A percentile compares a stretch with the other conserved stretches of the same genome.
Conservation (phyloP, 257 asterid genomes). For the Plectranthus barbatus region DNA sequence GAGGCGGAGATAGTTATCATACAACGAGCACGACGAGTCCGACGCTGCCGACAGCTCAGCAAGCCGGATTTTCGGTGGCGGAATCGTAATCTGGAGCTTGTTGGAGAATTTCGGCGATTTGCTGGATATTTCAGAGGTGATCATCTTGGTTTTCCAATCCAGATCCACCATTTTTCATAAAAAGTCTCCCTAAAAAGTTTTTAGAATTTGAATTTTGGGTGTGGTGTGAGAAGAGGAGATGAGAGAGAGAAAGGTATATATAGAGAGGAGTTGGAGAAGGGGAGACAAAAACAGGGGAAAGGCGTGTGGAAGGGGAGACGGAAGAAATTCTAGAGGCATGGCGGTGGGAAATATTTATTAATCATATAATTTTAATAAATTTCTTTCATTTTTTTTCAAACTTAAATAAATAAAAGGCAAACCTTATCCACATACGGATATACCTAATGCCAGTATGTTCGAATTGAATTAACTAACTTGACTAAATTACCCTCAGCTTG, state of each 20-base stretch:
- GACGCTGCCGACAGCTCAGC: slow-evolving; percentile 58
- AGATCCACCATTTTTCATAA: slow-evolving; percentile 61
- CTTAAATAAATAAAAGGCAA: not conserved
- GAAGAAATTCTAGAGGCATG: slow-evolving; percentile 43
- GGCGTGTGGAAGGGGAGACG: slow-evolving; percentile 41
- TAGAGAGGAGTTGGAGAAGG: slow-evolving; percentile 27
- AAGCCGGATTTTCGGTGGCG: slow-evolving; percentile 33
- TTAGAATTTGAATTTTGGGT: not conserved
- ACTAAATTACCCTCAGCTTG: slow-evolving; percentile 31
- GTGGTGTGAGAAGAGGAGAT: slow-evolving; percentile 11
- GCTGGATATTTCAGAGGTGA: slow-evolving; percentile 43
- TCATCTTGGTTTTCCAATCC: slow-evolving; percentile 70
- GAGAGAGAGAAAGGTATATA: slow-evolving; percentile 25
- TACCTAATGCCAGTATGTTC: slow-evolving; percentile 29
- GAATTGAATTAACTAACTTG: slow-evolving; percentile 10
- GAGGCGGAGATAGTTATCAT: slow-evolving; percentile 63
- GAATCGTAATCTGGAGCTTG: slow-evolving; percentile 60
- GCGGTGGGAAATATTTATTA: slow-evolving; percentile 20
- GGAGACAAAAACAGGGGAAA: slow-evolving; percentile 36
- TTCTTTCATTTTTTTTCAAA: too few relatives aligned
- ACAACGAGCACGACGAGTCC: slow-evolving; percentile 64
- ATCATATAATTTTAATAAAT: not conserved
- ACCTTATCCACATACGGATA: slow-evolving; percentile 67
- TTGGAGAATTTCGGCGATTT: slow-evolving; percentile 58
- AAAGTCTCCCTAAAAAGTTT: not conserved